A percentile compares a stretch with the other conserved stretches of the same genome.
phyloP scores from a whole-genome alignment of 78 protist species.

The Dictyostelium intermedium region DNA sequence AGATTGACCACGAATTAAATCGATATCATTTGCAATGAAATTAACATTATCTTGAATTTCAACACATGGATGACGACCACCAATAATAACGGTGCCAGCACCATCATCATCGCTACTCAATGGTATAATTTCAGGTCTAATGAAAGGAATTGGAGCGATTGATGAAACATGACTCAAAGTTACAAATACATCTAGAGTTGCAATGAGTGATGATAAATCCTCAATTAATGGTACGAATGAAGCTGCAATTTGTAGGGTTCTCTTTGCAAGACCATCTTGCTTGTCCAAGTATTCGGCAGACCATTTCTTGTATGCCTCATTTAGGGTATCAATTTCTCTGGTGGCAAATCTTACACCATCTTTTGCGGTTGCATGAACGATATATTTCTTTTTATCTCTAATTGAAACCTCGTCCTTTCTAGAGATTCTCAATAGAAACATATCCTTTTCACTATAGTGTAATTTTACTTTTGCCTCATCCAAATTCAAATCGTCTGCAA shows the following conservation, averaged over 20 bases:
- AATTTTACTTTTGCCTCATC: conserved; percentile 49
- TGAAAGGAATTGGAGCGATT: conserved; percentile 87
- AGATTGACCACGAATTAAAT: conserved; percentile 44
- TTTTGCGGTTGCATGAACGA: not conserved
- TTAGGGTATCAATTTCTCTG: conserved; percentile 19
- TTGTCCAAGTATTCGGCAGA: not conserved
- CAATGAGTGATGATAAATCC: conserved; percentile 50
- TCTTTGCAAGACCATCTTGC: conserved; percentile 59
- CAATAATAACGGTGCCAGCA: conserved; percentile 49
- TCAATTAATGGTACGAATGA: conserved; percentile 80
- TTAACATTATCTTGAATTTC: conserved; percentile 86
- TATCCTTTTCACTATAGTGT: conserved; percentile 44
- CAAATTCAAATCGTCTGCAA: conserved; percentile 17
- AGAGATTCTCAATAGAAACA: conserved; percentile 21
- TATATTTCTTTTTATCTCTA: conserved; percentile 39
- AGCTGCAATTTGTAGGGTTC: conserved; percentile 43
- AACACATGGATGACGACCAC: conserved; percentile 95
- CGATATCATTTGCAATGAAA: conserved; percentile 94
- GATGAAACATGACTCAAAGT: conserved; percentile 84
- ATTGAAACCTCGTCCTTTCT: conserved; percentile 84
- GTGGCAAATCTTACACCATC: conserved; percentile 87
- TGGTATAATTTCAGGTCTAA: conserved; percentile 82
- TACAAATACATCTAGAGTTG: conserved; percentile 86
- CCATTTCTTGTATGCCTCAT: not conserved
- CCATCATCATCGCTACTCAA: not conserved